Evolutionary conservation across 2,329 filamentous ascomycete genomes (phyloP).

Genomic region (Tolypocladium ovalisporum): DNA sequence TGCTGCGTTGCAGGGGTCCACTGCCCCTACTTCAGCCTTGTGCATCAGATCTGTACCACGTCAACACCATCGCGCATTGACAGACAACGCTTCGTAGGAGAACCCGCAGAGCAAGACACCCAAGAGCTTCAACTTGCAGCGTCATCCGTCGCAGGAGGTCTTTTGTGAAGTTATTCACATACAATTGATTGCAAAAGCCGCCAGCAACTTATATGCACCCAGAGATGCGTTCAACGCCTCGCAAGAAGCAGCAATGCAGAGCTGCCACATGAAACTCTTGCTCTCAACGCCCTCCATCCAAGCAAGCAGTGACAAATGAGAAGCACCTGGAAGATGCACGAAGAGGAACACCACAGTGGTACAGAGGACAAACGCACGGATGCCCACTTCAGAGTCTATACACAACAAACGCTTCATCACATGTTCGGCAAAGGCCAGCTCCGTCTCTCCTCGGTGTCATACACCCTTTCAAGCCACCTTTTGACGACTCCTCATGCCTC

Average conservation of each 20-base stretch:
- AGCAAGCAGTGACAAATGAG: not conserved
- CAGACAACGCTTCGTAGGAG: not conserved
- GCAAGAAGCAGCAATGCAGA: not conserved
- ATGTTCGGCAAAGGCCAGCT: not conserved
- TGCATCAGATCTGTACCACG: not conserved
- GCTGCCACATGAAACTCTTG: not conserved
- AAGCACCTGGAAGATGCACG: not conserved
- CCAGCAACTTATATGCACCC: not conserved
- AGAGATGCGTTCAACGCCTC: not conserved
- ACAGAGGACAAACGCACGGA: not conserved
- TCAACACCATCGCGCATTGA: not conserved
- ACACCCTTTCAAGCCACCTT: constrained; percentile 25
- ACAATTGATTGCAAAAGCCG: not conserved
- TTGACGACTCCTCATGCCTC: constrained; percentile 13
- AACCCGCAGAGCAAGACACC: not conserved
- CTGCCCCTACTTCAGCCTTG: no score
- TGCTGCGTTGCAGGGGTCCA: not conserved
- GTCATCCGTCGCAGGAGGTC: not conserved
- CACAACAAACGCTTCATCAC: not conserved
- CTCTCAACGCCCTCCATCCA: not conserved
- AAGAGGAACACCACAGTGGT: not conserved
- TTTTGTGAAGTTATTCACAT: not conserved
- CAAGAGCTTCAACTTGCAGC: not conserved
- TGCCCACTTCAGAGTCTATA: not conserved
- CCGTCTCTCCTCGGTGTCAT: not conserved